phyloP scores from a whole-genome alignment of 257 asterid species.

The Solanum sparsipilum region DNA sequence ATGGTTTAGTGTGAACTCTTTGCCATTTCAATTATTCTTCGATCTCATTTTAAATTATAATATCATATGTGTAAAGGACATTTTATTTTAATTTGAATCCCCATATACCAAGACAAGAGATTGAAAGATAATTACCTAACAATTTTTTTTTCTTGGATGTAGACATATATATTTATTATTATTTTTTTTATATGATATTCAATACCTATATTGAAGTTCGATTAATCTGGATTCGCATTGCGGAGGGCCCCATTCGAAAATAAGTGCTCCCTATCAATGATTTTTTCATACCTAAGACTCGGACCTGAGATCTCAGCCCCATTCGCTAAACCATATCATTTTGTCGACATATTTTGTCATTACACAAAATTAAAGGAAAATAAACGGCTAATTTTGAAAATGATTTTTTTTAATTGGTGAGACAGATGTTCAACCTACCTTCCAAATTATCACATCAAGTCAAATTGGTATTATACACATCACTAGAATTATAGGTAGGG shows the following conservation, averaged over 20 bases:
- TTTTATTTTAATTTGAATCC: neutral
- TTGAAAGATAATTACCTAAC: neutral
- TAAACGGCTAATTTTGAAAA: neutral
- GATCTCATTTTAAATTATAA: neutral
- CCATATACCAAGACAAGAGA: neutral
- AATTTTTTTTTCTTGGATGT: neutral
- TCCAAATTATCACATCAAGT: neutral
- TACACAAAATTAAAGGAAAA: neutral
- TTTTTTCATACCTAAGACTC: no score
- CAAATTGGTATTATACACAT: neutral
- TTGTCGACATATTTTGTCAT: neutral
- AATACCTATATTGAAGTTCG: no score
- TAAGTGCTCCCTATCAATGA: neutral
- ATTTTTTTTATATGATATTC: neutral
- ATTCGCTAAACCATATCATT: neutral
- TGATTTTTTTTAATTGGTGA: neutral
- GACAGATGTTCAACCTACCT: neutral
- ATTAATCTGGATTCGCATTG: accelerated
- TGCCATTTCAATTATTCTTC: neutral
- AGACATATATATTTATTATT: neutral
- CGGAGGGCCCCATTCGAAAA: accelerated
- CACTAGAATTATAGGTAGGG: neutral
- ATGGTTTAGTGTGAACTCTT: neutral
- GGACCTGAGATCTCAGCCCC: neutral
- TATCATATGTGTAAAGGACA: neutral